These are phyloP conservation scores for Heterobasidion irregulare DNA, from an alignment of 1,284 basidiomycete genomes.

Conservation along the genomic window DNA sequence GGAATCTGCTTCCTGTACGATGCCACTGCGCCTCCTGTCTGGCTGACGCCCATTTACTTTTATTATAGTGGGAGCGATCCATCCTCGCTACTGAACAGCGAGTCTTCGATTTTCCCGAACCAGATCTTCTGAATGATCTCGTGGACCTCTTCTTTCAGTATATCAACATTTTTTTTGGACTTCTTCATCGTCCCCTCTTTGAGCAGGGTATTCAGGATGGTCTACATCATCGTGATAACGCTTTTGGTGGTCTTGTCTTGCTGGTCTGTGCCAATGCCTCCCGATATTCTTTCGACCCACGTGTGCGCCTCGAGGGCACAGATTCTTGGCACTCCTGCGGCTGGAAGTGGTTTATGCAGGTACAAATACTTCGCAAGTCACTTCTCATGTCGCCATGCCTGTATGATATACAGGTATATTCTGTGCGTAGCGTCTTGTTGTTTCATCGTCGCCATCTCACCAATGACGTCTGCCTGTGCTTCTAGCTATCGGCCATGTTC, in stretches of 20 bases:
- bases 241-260: slow-evolving; percentile 40
- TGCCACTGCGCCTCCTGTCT: slow-evolving; percentile 1
- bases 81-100: slow-evolving; percentile 10
- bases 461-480: too few species aligned
- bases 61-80: slow-evolving; percentile 31
- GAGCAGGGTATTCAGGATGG: slow-evolving; percentile 27
- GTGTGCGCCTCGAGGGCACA: slow-evolving; percentile 41
- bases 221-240: slow-evolving; percentile 31
- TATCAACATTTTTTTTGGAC: slow-evolving; percentile 31
- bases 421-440: slow-evolving; percentile 25
- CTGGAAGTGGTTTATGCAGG: slow-evolving; percentile 70
- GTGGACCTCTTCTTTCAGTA: slow-evolving; percentile 40
- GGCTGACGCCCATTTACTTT: background rate
- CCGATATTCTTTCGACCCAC: slow-evolving; percentile 40
- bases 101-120: slow-evolving; percentile 21
- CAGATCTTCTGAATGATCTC: slow-evolving; percentile 31
- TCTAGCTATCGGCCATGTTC: slow-evolving; percentile 20
- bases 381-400: slow-evolving; percentile 51
- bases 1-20: slow-evolving; percentile 9
- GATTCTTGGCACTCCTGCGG: slow-evolving; percentile 48
- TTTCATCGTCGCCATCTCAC: background rate
- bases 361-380: slow-evolving; percentile 41
- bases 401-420: slow-evolving; percentile 67
- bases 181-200: slow-evolving; percentile 45
- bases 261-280: slow-evolving; percentile 46